A percentile compares a stretch with the other conserved stretches of the same genome.
phyloP scores from a whole-genome alignment of 2,329 filamentous ascomycete species.

The Epichloe sibirici region DNA sequence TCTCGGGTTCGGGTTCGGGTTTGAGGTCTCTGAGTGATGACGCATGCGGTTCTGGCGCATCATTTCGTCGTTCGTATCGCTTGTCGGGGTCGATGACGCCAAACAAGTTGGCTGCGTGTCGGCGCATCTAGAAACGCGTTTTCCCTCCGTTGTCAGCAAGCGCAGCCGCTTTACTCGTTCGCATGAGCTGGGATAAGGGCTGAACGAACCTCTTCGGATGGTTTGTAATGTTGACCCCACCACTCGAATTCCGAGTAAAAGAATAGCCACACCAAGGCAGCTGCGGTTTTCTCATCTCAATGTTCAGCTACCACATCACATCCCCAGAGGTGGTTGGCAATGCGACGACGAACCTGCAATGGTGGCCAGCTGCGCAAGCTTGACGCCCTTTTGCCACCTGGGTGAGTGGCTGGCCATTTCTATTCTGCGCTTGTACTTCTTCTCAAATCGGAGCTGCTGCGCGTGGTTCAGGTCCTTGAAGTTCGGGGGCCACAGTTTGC shows the following conservation, averaged over 20 bases:
- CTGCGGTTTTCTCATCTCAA: constrained; percentile 10
- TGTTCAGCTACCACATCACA: background rate
- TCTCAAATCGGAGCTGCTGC: constrained; percentile 67
- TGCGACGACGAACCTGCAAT: constrained; percentile 38
- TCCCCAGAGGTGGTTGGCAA: constrained; percentile 20
- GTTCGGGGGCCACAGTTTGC: constrained; percentile 69
- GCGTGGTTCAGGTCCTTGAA: constrained; percentile 56
- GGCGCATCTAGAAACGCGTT: constrained; percentile 19
- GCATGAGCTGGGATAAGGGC: background rate
- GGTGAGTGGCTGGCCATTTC: constrained; percentile 49
- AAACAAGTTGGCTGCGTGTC: constrained; percentile 26
- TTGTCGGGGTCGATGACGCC: constrained; percentile 29
- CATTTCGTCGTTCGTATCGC: constrained; percentile 27
- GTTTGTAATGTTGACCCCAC: constrained; percentile 30
- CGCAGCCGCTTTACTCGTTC: background rate
- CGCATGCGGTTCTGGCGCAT: constrained; percentile 21
- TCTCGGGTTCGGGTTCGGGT: constrained; percentile 15
- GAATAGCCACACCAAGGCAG: constrained; percentile 24
- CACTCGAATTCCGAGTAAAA: constrained; percentile 33
- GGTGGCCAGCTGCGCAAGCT: constrained; percentile 49
- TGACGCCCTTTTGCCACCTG: constrained; percentile 51
- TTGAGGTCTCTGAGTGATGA: constrained; percentile 14
- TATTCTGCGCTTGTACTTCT: constrained; percentile 62
- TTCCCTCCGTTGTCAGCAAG: background rate
- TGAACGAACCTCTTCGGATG: constrained; percentile 25